Conservation (phyloP, 2,329 filamentous ascomycete genomes). For the Colletotrichum simmondsii region DNA sequence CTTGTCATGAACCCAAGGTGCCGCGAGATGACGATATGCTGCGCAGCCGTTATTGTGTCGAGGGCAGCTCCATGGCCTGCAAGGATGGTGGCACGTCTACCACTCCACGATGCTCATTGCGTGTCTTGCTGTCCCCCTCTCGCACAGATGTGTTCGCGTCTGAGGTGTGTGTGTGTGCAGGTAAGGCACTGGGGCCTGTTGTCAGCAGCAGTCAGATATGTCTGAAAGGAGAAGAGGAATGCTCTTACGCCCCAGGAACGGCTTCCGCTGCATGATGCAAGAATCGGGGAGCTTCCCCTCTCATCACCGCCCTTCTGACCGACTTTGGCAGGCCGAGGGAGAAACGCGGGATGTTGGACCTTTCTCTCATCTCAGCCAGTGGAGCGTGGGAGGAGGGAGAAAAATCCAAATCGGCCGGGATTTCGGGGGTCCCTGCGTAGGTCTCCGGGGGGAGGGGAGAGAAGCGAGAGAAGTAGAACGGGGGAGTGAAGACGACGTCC, state of each 20-base stretch:
- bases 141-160: conserved; percentile 14
- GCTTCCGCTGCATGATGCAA: conserved; percentile 20
- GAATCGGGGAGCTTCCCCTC: conserved; percentile 16
- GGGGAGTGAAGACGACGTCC: conserved; percentile 24
- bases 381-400: conserved; percentile 15
- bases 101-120: conserved; percentile 18
- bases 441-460: conserved; percentile 12
- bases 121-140: conserved; percentile 13
- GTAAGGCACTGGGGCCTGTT: not conserved
- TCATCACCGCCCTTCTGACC: conserved; percentile 25
- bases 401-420: conserved; percentile 29
- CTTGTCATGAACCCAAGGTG: conserved; percentile 5
- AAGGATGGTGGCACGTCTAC: conserved; percentile 18
- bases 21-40: conserved; percentile 27
- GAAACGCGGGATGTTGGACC: conserved; percentile 19
- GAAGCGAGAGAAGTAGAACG: conserved; percentile 6
- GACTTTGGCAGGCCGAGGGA: conserved; percentile 13
- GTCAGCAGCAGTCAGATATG: conserved; percentile 31
- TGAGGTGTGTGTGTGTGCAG: conserved; percentile 2
- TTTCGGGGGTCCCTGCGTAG: conserved; percentile 25
- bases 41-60: conserved; percentile 24
- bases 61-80: conserved; percentile 15
- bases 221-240: conserved; percentile 17
- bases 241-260: not conserved
- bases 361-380: conserved; percentile 23